Base-by-base conservation (phyloP, 805 yeast genomes). In the Saccharomycopsis microspora region DNA sequence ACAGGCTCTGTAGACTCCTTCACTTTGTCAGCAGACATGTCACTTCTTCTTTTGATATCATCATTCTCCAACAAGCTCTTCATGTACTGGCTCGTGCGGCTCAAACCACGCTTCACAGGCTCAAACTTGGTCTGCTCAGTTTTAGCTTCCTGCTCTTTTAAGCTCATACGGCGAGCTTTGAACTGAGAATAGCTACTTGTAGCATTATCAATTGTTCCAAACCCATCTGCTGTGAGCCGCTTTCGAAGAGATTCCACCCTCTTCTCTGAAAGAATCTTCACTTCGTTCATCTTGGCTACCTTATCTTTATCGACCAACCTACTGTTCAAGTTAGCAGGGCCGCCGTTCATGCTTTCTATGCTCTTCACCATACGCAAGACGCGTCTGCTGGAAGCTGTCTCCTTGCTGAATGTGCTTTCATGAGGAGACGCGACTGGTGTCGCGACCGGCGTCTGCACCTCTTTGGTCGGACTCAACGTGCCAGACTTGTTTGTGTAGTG, bases 221-320 rank as follows among this genome's bases (percentile, higher is more conserved):
- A 42, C 29, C 45, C 44, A 27, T 47, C 44, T 4, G 44, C 32
- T 31, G 51, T 50, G 3, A 48, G 41, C 35, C 51, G 36, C 36
- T 39, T 48, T 31, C 48, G 31, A 39, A 46, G 38, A 8, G 30
- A 19, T 33, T 39, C 48, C 38, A 49, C 45, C 35, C 52, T 35
- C 11, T 41, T 41, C 34, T 43, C 50, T 5, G 42, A 41, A 7
- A 35, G 37, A 29, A 42, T 41, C 27, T 31, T 28, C 41, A 43
- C 34, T 10, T 44, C 48, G 32, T 40, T 48, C 27, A 40, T 38
- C 37, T 48, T 50, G 10, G 53, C 53, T 7, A 50, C 40, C 35
- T 50, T 50, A n/a, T 50, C 53, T 34, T 47, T 50, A 30, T 50
- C 53, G 19, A 50, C 53, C 8, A 50, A 32, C 32, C 46, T 49